Percentiles rank a stretch among this genome's conserved stretches.
Conservation (phyloP, 2,329 filamentous ascomycete species). For the Epicoccum nigrum region DNA sequence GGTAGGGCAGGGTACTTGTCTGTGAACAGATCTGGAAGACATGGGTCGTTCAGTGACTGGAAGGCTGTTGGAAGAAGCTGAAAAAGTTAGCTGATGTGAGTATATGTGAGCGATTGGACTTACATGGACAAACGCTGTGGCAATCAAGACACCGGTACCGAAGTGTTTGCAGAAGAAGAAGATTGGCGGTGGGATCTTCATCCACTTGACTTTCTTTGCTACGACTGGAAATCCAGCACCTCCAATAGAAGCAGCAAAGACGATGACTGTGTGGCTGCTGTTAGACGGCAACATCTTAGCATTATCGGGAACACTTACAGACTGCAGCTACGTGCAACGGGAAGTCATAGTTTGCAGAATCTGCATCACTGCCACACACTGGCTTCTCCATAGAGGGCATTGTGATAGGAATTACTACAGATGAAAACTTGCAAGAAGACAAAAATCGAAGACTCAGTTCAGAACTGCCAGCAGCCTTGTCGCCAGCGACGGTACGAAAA, state of each 20-base stretch:
- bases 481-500: conserved; percentile 42
- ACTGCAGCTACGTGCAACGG: conserved; percentile 48
- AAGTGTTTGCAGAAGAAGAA: conserved; percentile 68
- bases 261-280: conserved; percentile 40
- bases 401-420: conserved; percentile 23
- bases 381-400: conserved; percentile 44
- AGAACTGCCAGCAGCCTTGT: conserved; percentile 42
- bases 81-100: conserved; percentile 9
- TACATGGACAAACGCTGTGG: conserved; percentile 80
- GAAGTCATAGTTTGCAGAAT: conserved; percentile 43
- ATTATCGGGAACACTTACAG: conserved; percentile 35
- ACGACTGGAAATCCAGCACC: conserved; percentile 49
- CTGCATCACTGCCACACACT: conserved; percentile 38
- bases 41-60: conserved; percentile 52
- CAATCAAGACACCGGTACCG: conserved; percentile 81
- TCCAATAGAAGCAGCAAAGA: conserved; percentile 45
- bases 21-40: conserved; percentile 66
- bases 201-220: conserved; percentile 60
- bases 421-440: conserved; percentile 17
- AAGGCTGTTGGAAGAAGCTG: conserved; percentile 66
- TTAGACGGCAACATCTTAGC: conserved; percentile 17
- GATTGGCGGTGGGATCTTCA: conserved; percentile 62
- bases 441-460: conserved; percentile 20
- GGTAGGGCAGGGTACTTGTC: conserved; percentile 66
- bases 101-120: conserved; percentile 8